phyloP scores from a whole-genome alignment of 306 rosid species.

The Fagus crenata region DNA sequence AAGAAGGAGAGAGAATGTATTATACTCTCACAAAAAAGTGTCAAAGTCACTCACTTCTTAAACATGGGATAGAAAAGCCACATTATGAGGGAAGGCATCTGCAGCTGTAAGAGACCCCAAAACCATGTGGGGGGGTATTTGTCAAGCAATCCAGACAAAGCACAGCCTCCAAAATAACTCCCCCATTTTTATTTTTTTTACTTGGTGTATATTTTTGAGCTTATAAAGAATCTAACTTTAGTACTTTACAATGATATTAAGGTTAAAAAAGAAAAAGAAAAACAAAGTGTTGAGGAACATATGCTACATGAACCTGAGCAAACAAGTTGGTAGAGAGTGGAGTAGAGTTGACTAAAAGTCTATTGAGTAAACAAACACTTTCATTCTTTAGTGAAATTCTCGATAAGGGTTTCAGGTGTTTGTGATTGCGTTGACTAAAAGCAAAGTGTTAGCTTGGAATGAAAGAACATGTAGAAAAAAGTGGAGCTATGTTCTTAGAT shows the following conservation, averaged over 20 bases:
- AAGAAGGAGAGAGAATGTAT: conserved; percentile 19
- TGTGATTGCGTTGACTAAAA: not conserved
- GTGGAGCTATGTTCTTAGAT: not conserved
- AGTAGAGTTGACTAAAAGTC: too few relatives aligned
- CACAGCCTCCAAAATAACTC: conserved; percentile 28
- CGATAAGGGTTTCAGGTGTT: not conserved
- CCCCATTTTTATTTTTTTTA: conserved; percentile 7
- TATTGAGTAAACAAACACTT: too few relatives aligned
- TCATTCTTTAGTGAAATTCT: too few relatives aligned
- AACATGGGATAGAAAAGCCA: conserved; percentile 52
- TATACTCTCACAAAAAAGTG: conserved; percentile 31
- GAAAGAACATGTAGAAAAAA: not conserved
- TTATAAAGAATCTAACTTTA: conserved; percentile 1
- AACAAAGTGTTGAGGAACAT: too few relatives aligned
- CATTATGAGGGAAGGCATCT: conserved; percentile 80
- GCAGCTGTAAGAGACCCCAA: conserved; percentile 61
- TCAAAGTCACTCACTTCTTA: conserved; percentile 31
- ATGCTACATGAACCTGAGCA: too few relatives aligned
- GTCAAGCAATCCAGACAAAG: conserved; percentile 36
- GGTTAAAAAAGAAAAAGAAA: too few relatives aligned
- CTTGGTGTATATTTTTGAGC: not conserved
- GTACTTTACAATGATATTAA: too few relatives aligned
- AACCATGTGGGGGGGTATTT: conserved; percentile 56
- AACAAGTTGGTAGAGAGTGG: too few relatives aligned
- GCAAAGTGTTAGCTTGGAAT: not conserved